Base-by-base conservation (phyloP, 169 alveolate genomes). In the Cryptosporidium ubiquitum region DNA sequence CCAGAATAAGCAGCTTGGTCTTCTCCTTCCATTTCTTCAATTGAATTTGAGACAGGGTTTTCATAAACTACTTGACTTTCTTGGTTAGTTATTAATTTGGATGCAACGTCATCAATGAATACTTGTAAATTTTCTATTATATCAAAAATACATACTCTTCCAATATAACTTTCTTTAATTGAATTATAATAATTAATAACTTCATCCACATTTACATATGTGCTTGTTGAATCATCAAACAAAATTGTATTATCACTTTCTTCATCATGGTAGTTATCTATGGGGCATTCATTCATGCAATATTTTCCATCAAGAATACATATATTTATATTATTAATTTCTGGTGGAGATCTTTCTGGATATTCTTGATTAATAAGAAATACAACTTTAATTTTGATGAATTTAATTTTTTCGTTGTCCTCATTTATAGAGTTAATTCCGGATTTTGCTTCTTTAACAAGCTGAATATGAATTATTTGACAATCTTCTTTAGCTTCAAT, bases 111-210 rank as follows among this genome's bases (percentile, higher is more conserved):
- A 31, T 79, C 74, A 44, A 79, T 79, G 35, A 42, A 47, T 31
- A 42, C 60, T 31, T 60, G 89, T 16, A 79, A 4, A 44, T 35
- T 61, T 42, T 79, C 89, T 31, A 79, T 79, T 9, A 79, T 64
- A 37, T 79, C 75, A 61, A 79, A 79, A 29, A 79, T 20, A 79
- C 89, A 79, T 14, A 79, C 68, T 79, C 75, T 44, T 20, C 89
- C 89, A 29, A 79, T 60, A 61, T 61, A 64, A 39, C 66, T 58
- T 31, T 73, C 31, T 31, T 73, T 73, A 23, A 55, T 39, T 60
- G 68, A 29, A 58, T 40, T 35, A 64, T 64, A 79, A 51, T 79
- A 61, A 64, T 58, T 79, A 47, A 40, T 29, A 12, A 79, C 47
- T 64, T 79, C 57, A 40, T 73, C 70, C 3, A 37, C 26, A 55